phyloP scores from a whole-genome alignment of 2,329 filamentous ascomycete species.

The Tolypocladium pustulatum region DNA sequence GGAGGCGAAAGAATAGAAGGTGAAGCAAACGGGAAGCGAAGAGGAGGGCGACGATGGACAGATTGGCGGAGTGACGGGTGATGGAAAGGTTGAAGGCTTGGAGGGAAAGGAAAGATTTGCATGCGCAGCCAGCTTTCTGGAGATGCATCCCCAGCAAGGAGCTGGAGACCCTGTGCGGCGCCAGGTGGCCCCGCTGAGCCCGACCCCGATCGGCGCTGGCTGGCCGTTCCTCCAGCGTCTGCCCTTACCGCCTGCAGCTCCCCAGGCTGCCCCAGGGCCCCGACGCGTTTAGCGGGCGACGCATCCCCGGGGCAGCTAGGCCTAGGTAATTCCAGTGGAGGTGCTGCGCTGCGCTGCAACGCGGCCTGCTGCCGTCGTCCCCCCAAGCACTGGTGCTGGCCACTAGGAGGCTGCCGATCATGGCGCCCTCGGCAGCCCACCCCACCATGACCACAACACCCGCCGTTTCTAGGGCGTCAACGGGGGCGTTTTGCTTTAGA shows the following conservation, averaged over 20 bases:
- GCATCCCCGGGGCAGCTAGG: not conserved
- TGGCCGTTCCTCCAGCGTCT: not conserved
- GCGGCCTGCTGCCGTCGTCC: not conserved
- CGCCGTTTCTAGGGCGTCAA: not conserved
- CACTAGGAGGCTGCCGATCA: not conserved
- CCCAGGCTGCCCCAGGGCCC: not conserved
- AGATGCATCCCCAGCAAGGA: not conserved
- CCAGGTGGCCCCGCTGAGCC: not conserved
- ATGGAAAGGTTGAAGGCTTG: not conserved
- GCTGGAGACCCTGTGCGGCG: not conserved
- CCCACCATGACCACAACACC: not conserved
- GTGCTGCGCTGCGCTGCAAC: not conserved
- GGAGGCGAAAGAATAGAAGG: not conserved
- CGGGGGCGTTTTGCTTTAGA: not conserved
- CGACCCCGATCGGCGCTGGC: not conserved
- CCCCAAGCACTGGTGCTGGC: not conserved
- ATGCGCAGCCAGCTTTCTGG: not conserved
- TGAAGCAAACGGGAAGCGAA: too few relatives aligned
- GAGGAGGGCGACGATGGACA: not conserved
- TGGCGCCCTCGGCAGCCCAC: not conserved
- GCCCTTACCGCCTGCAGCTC: not conserved
- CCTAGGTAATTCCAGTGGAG: not conserved
- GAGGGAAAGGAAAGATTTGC: not conserved
- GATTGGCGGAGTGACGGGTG: not conserved
- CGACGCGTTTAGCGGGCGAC: not conserved